Evolutionary conservation across 75 land plant species (phyloP).

Genomic region (Pinus tabuliformis): DNA sequence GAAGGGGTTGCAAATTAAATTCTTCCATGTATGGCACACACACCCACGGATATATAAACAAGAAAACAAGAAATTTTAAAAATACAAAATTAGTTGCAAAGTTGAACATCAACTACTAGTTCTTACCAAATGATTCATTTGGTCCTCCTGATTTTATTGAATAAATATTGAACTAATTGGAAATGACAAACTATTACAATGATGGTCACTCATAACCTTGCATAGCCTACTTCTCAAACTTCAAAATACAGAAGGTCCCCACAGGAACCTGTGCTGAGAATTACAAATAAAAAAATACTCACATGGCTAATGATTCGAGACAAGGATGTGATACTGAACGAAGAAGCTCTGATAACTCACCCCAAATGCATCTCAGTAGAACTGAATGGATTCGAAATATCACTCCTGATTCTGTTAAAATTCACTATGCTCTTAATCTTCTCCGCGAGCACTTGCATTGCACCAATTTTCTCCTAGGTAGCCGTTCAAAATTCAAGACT

Average conservation of each 20-base stretch:
- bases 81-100: neutral
- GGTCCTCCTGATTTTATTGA: conserved; percentile 6
- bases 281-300: conserved; percentile 13
- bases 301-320: conserved; percentile 6
- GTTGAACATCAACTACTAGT: neutral
- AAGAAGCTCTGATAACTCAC: conserved; percentile 2
- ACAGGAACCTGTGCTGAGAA: conserved; percentile 10
- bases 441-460: conserved; percentile 13
- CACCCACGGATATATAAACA: neutral
- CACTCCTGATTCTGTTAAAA: conserved; percentile 10
- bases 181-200: conserved; percentile 14
- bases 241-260: conserved; percentile 7
- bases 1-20: no score
- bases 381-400: conserved; percentile 4
- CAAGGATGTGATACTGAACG: neutral
- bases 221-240: conserved; percentile 5
- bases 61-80: neutral
- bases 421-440: conserved; percentile 9
- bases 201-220: neutral
- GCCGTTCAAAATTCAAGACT: neutral
- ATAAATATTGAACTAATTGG: conserved; percentile 11
- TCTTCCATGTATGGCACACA: no score
- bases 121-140: conserved; percentile 12
- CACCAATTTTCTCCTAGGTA: conserved; percentile 7
- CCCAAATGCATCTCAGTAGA: neutral